Conservation (phyloP, 164 flowering plant genomes). For the Aristolochia californica region DNA sequence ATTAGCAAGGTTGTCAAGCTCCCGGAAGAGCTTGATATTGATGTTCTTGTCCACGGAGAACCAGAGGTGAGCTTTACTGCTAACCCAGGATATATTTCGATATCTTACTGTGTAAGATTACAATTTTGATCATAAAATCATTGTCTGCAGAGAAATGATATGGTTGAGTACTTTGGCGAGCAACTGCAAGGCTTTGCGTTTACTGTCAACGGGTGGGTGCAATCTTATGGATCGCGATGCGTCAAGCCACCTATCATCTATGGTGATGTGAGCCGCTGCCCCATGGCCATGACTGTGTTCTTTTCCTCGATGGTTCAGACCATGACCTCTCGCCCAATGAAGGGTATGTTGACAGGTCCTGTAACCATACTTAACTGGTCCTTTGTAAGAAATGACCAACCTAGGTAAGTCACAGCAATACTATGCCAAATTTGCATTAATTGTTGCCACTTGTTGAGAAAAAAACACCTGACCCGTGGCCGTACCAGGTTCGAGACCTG, state of each 20-base stretch:
- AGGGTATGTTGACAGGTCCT: constrained; percentile 82
- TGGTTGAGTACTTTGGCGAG: constrained; percentile 77
- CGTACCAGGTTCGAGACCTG: constrained; percentile 33
- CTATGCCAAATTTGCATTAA: too few species aligned
- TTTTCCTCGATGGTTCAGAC: constrained; percentile 65
- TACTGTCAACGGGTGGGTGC: constrained; percentile 69
- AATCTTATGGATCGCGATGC: constrained; percentile 72
- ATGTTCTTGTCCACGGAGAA: constrained; percentile 71
- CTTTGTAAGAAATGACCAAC: constrained; percentile 63
- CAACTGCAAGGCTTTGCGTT: constrained; percentile 64
- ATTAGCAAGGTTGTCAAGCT: constrained; percentile 21
- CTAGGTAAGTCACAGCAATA: too few species aligned
- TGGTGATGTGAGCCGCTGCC: constrained; percentile 79
- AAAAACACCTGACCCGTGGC: not conserved
- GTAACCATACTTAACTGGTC: constrained; percentile 80
- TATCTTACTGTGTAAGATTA: too few species aligned
- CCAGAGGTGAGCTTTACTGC: constrained; percentile 40
- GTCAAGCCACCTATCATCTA: constrained; percentile 76
- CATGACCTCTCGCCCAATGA: constrained; percentile 64
- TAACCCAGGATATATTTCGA: too few species aligned
- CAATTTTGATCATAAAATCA: too few species aligned
- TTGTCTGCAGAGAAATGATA: constrained; percentile 45
- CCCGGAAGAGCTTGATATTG: constrained; percentile 69
- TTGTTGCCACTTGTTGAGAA: too few species aligned
- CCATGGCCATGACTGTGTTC: constrained; percentile 67